Base-by-base conservation (phyloP, 257 asterid genomes). In the Rehmannia glutinosa region DNA sequence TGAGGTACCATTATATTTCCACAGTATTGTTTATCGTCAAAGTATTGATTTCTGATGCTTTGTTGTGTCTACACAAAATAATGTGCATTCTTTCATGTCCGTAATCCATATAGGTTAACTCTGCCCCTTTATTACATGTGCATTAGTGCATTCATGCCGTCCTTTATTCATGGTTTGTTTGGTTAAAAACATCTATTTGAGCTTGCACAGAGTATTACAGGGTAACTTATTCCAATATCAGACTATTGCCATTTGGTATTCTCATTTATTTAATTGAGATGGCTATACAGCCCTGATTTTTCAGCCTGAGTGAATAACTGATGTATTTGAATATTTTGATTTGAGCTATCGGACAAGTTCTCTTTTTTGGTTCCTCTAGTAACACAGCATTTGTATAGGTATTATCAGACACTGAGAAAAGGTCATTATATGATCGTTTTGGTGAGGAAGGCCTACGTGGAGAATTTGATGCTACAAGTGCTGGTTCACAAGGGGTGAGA, bases 361-460 rank as follows among this genome's bases (percentile, higher is more conserved):
- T 30, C 24, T 54, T 3, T 41, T 62, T 75, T 30, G 46, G 38
- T 36, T 67, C 24, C 71, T 62, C n/a, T 55, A 8, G 71, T 79
- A 27, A 78, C 55, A 53, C 71, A 70, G 53, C 58, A 41, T 70
- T 39, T 73, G 8, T 82, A 17, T 75, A 91, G 97, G 95, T 94
- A 61, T 77, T 94, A 73, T 94, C 99, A 79, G 97, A 91, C 81
- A 62, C 77, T 33, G 95, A 94, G 75, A 94, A 91, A 76, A 88
- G 95, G 73, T 81, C 92, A 67, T 61, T 83, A 73, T 94, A 90
- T 77, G 99, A 94, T 74, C 96, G 80, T 10, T 87, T 82, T 87
- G 99, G 99, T 6, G 90, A 88, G 80, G 95, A 83, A 79, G 99
- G 97, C 67, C 73, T 87, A 41, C 81, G 51, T 16, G 96, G 95